Conservation (phyloP, 768 basidiomycete species). For the Psilocybe cubensis region DNA sequence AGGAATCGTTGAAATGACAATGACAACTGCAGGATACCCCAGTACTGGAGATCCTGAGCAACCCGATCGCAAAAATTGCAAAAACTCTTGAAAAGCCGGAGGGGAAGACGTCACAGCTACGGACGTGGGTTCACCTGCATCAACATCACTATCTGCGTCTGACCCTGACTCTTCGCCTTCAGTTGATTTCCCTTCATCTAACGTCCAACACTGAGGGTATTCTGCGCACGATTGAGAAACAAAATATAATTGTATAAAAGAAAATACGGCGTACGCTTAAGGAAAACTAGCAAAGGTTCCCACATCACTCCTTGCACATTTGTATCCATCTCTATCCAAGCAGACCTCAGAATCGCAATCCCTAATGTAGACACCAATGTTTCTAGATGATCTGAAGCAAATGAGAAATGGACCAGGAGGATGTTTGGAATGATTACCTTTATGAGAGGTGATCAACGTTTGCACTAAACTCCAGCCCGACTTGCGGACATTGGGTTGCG, state of each 20-base stretch:
- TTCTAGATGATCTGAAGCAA: conserved; percentile 24
- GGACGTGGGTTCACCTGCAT: conserved; percentile 22
- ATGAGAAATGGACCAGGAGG: neutral
- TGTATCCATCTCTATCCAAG: conserved; percentile 70
- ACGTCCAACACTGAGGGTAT: conserved; percentile 66
- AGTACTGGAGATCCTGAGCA: conserved; percentile 80
- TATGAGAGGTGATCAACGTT: conserved; percentile 43
- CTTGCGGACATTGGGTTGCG: conserved; percentile 74
- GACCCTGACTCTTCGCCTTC: conserved; percentile 39
- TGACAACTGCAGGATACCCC: conserved; percentile 81
- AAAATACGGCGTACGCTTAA: conserved; percentile 57
- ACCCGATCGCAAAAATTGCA: conserved; percentile 76
- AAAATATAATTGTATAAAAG: neutral
- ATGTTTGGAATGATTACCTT: conserved; percentile 42
- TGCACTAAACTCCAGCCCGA: conserved; percentile 67
- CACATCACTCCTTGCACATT: conserved; percentile 72
- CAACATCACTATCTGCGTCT: conserved; percentile 39
- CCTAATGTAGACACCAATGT: conserved; percentile 51
- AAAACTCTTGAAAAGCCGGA: conserved; percentile 69
- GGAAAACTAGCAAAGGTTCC: conserved; percentile 69
- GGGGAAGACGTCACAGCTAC: conserved; percentile 26
- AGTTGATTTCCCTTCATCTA: conserved; percentile 37
- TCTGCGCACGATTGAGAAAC: conserved; percentile 45
- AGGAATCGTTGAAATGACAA: conserved; percentile 84
- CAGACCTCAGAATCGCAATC: conserved; percentile 63